Base-by-base conservation (phyloP, 495 filamentous ascomycete genomes). In the Xylona heveae region DNA sequence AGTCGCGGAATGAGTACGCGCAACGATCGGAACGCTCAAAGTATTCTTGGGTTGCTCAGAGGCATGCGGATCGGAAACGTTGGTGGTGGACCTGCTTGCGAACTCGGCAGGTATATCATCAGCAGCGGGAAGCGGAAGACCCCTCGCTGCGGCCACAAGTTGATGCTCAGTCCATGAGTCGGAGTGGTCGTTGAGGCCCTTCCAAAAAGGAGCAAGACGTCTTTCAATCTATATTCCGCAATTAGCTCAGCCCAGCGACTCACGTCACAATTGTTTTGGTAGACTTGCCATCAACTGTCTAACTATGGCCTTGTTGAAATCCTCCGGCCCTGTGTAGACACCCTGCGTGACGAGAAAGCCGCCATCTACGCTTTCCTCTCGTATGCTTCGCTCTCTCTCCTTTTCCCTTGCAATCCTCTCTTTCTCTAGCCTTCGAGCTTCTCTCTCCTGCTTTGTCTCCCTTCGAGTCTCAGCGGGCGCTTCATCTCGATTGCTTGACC, bases 331-430 rank as follows among this genome's bases (percentile, higher is more conserved):
- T 5, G 77, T 83, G 46, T 97, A 97, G 24, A 82, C 75, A 16
- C 88, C 88, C 50, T 92, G 71, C 0, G 88, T 97, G 24, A 95
- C 88, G 19, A 95, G 54, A 55, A 77, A 95, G 19, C 88, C 88
- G 19, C 88, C 88, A 57, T 95, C 88, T 19, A 93, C 76, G 51
- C 81, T 68, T 43, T 95, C 88, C 41, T 94, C 85, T 41, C 62
- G 74, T 58, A 95, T 77, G 49, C 88, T 97, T 47, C 79, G 64
- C 53, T 93, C 85, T 18, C 84, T 64, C 48, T 97, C 88, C 48
- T 76, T 80, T 28, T 70, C 38, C 24, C 88, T 61, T 12, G 64
- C 65, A 3, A 56, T 51, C 17, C 78, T 66, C 51, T 95, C 88
- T 49, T 69, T 75, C 52, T 93, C 88, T 38, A 76, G 47, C 38